Evolutionary conservation across 225 moss, liverwort and hornwort genomes (phyloP).

Genomic region (Anthoceros angustus): DNA sequence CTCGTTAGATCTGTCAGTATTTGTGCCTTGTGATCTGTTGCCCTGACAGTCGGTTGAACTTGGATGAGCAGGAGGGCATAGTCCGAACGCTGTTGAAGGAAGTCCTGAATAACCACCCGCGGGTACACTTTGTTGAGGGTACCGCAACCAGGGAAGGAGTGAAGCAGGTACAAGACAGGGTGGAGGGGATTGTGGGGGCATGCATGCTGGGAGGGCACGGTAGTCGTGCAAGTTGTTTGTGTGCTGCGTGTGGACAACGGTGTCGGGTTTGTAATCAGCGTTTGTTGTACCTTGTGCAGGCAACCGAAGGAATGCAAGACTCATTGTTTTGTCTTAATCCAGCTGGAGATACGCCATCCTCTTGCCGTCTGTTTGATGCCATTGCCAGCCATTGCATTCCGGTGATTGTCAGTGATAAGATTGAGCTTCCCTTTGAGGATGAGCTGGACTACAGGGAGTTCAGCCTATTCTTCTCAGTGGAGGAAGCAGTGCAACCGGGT

Average conservation of each 20-base stretch:
- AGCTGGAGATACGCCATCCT: constrained; percentile 86
- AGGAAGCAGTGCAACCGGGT: constrained; percentile 43
- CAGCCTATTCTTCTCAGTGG: constrained; percentile 41
- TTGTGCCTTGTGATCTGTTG: neutral
- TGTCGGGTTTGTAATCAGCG: neutral
- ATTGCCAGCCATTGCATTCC: constrained; percentile 80
- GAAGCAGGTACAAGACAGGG: constrained; percentile 31
- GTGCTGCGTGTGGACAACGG: too few relatives aligned
- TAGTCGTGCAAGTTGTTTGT: neutral
- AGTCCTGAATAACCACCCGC: constrained; percentile 31
- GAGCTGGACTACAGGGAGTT: constrained; percentile 63
- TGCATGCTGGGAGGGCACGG: neutral
- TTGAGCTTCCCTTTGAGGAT: constrained; percentile 81
- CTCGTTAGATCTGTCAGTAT: too few relatives aligned
- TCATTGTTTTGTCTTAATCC: constrained; percentile 66
- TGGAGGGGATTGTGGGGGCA: neutral
- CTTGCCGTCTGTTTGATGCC: constrained; percentile 71
- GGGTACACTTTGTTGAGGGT: constrained; percentile 45
- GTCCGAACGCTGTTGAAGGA: constrained; percentile 35
- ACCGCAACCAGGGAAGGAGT: constrained; percentile 22
- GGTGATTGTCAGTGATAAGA: constrained; percentile 65
- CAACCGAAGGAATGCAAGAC: constrained; percentile 48
- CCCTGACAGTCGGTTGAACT: neutral
- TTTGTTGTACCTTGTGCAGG: constrained; percentile 18
- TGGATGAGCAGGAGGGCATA: constrained; percentile 31